Conservation (phyloP, 768 basidiomycete genomes). For the Suillus luteus region DNA sequence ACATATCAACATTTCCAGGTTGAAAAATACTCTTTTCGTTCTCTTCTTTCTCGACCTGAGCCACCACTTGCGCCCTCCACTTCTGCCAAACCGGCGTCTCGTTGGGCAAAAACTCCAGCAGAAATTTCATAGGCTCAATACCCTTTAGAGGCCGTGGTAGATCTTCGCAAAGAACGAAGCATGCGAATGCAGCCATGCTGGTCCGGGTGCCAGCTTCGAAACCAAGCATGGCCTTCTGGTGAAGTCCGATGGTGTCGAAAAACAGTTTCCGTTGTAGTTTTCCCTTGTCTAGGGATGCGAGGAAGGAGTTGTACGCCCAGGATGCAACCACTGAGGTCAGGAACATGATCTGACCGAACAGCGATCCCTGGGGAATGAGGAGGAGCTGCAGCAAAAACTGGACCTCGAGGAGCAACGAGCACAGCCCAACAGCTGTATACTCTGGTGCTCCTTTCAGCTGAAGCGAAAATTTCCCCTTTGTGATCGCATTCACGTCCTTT, state of each 20-base stretch:
- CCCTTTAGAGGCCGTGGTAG: slow-evolving; percentile 12
- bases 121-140: slow-evolving; percentile 15
- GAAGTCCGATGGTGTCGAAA: neutral
- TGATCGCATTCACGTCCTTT: slow-evolving; percentile 28
- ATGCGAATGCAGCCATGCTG: slow-evolving; percentile 26
- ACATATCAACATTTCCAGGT: slow-evolving; percentile 14
- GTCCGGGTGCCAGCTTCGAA: slow-evolving; percentile 28
- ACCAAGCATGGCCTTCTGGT: slow-evolving; percentile 11
- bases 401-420: slow-evolving; percentile 28
- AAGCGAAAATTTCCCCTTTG: slow-evolving; percentile 28
- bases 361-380: slow-evolving; percentile 33
- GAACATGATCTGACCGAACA: slow-evolving; percentile 38
- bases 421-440: slow-evolving; percentile 19
- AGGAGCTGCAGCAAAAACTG: slow-evolving; percentile 36
- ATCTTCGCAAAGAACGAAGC: slow-evolving; percentile 27
- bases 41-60: slow-evolving; percentile 17
- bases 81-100: slow-evolving; percentile 27
- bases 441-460: slow-evolving; percentile 14
- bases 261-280: slow-evolving; percentile 26
- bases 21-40: slow-evolving; percentile 11
- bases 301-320: slow-evolving; percentile 34
- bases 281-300: slow-evolving; percentile 35
- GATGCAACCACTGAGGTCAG: slow-evolving; percentile 29
- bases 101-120: slow-evolving; percentile 25
- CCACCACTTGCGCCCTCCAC: slow-evolving; percentile 27